Evolutionary conservation across 225 moss, liverwort and hornwort genomes (phyloP).

Genomic region (Sphagnum tenellum): DNA sequence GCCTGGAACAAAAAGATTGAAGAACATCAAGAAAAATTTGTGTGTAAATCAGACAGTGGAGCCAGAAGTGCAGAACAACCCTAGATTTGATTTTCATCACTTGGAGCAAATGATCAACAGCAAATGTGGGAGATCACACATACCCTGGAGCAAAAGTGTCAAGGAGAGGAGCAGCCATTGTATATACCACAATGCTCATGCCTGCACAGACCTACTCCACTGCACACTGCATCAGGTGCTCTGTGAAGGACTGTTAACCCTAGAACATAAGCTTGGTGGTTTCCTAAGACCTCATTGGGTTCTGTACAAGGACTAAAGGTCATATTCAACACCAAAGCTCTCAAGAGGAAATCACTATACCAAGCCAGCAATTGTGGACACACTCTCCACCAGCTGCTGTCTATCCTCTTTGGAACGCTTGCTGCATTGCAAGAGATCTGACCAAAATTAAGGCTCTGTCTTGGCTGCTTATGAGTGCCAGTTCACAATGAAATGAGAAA

Average conservation of each 20-base stretch:
- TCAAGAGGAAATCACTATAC: slow-evolving; percentile 1
- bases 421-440: slow-evolving; percentile 14
- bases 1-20: slow-evolving; percentile 8
- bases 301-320: background rate
- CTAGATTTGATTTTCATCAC: background rate
- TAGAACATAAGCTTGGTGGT: too few relatives aligned
- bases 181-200: slow-evolving; percentile 54
- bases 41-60: too few relatives aligned
- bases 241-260: background rate
- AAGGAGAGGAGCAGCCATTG: slow-evolving; percentile 42
- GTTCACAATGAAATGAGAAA: too few relatives aligned
- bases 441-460: background rate
- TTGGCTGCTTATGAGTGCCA: too few relatives aligned
- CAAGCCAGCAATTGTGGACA: slow-evolving; percentile 51
- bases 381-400: slow-evolving; percentile 45
- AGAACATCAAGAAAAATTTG: too few relatives aligned
- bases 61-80: too few relatives aligned
- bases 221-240: background rate
- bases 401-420: slow-evolving; percentile 63
- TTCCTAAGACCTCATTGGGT: too few relatives aligned
- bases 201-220: slow-evolving; percentile 35
- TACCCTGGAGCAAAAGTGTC: slow-evolving; percentile 76
- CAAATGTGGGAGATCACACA: background rate
- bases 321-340: background rate
- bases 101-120: too few relatives aligned